phyloP scores from a whole-genome alignment of 371 early-diverging fungal genomes.

The Rhizopus arrhizus region DNA sequence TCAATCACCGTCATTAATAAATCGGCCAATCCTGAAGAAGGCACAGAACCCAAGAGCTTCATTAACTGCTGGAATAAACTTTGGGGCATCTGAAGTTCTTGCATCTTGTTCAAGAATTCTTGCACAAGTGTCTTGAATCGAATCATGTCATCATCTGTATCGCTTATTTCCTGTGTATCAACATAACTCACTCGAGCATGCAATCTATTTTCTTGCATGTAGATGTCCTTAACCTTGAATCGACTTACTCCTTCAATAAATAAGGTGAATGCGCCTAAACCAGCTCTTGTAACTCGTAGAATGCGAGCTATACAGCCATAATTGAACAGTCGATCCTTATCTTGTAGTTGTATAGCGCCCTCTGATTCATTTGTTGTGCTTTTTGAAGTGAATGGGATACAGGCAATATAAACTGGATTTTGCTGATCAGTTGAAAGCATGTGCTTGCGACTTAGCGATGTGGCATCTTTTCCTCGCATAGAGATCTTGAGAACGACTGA shows the following conservation, averaged over 20 bases:
- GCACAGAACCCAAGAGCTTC: constrained; percentile 66
- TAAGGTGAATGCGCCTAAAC: constrained; percentile 42
- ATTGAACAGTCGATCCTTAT: constrained; percentile 29
- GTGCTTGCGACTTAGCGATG: constrained; percentile 31
- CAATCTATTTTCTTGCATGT: constrained; percentile 22
- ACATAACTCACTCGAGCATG: constrained; percentile 37
- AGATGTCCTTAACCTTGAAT: constrained; percentile 31
- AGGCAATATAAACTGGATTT: constrained; percentile 43
- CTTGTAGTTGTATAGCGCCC: constrained; percentile 21
- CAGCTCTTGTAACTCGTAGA: constrained; percentile 41
- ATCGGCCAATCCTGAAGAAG: constrained; percentile 71
- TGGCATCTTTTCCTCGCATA: constrained; percentile 44
- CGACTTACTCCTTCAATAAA: constrained; percentile 47
- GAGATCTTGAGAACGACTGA: constrained; percentile 43
- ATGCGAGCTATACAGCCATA: constrained; percentile 53
- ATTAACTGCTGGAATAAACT: constrained; percentile 65
- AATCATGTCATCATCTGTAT: constrained; percentile 51
- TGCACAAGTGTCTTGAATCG: constrained; percentile 63
- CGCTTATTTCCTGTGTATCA: constrained; percentile 21
- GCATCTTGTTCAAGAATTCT: constrained; percentile 61
- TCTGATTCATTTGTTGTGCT: constrained; percentile 16
- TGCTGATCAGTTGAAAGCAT: constrained; percentile 30
- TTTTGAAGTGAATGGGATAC: constrained; percentile 31
- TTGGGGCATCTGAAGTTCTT: constrained; percentile 72
- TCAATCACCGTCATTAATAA: constrained; percentile 76